These are phyloP conservation scores for Steccherinum ochraceum DNA, from an alignment of 768 basidiomycete species.

Conservation along the genomic window DNA sequence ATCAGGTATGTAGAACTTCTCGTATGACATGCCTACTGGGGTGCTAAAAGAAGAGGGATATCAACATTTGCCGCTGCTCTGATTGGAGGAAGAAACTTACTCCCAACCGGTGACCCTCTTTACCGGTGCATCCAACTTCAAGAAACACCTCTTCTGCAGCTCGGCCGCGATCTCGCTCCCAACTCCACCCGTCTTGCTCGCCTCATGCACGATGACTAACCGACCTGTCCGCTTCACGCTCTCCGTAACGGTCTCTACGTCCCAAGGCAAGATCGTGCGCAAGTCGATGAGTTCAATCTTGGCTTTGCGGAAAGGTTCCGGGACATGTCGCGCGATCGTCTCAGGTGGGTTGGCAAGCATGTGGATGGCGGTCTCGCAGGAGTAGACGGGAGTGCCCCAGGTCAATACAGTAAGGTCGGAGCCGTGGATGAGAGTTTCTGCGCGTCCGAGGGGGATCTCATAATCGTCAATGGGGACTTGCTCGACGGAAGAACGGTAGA, in stretches of 20 bases:
- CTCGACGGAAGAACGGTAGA: slow-evolving; percentile 91
- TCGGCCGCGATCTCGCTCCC: slow-evolving; percentile 91
- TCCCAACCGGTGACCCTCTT: slow-evolving; percentile 90
- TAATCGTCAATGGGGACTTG: slow-evolving; percentile 90
- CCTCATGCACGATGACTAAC: slow-evolving; percentile 88
- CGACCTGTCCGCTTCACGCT: slow-evolving; percentile 83
- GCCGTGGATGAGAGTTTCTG: slow-evolving; percentile 70
- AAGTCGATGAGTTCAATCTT: slow-evolving; percentile 88
- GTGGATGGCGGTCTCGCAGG: slow-evolving; percentile 79
- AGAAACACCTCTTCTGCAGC: slow-evolving; percentile 82
- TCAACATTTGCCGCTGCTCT: slow-evolving; percentile 1
- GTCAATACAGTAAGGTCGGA: slow-evolving; percentile 84
- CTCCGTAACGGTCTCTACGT: slow-evolving; percentile 70
- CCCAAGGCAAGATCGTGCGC: slow-evolving; percentile 86
- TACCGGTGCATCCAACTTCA: slow-evolving; percentile 84
- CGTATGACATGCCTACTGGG: slow-evolving; percentile 80
- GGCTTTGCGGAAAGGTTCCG: slow-evolving; percentile 55
- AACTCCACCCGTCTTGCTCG: slow-evolving; percentile 80
- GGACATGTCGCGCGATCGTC: slow-evolving; percentile 57
- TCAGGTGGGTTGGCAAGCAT: slow-evolving; percentile 64
- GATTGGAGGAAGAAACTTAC: slow-evolving; percentile 44
- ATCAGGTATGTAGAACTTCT: slow-evolving; percentile 92
- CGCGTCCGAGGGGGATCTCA: slow-evolving; percentile 73
- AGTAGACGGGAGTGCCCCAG: slow-evolving; percentile 92
- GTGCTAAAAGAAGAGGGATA: slow-evolving; percentile 38